Evolutionary conservation across 108 stramenopile species (phyloP).

Genomic region (Skeletonema tropicum): DNA sequence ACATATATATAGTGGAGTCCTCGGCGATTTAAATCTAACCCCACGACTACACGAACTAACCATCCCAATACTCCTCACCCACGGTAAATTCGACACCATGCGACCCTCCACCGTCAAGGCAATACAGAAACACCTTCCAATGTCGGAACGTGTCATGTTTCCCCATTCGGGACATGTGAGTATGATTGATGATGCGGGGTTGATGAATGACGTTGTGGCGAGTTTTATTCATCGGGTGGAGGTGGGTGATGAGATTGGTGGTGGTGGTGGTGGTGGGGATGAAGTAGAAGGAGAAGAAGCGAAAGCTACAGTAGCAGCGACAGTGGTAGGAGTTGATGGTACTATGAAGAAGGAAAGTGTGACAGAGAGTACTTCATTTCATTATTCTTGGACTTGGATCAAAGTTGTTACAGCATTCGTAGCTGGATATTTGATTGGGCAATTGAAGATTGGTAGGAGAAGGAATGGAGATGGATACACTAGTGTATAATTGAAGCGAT

Average conservation of each 20-base stretch:
- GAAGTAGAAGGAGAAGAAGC: no score
- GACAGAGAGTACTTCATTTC: not conserved
- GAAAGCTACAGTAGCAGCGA: no score
- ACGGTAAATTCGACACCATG: conserved; percentile 57
- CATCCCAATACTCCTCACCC: conserved; percentile 50
- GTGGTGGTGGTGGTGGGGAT: no score
- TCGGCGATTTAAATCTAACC: conserved; percentile 44
- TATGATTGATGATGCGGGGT: conserved; percentile 59
- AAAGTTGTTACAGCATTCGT: not conserved
- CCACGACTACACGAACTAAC: conserved; percentile 31
- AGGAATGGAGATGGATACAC: not conserved
- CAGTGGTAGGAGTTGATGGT: no score
- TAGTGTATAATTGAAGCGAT: not conserved
- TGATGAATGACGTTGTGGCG: conserved; percentile 50
- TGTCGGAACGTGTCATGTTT: conserved; percentile 27
- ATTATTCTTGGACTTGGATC: not conserved
- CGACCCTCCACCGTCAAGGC: conserved; percentile 51
- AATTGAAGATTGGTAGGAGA: conserved; percentile 6
- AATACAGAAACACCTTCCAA: conserved; percentile 29
- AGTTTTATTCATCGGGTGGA: conserved; percentile 43
- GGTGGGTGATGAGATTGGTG: not conserved
- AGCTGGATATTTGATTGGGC: not conserved
- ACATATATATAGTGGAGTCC: conserved; percentile 9
- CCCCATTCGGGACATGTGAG: conserved; percentile 54
- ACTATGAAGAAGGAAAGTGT: no score